Evolutionary conservation across 148 eudicot genomes (phyloP), one percentile per base, ranked within the genome.

Genomic region (Cornus kousa): DNA sequence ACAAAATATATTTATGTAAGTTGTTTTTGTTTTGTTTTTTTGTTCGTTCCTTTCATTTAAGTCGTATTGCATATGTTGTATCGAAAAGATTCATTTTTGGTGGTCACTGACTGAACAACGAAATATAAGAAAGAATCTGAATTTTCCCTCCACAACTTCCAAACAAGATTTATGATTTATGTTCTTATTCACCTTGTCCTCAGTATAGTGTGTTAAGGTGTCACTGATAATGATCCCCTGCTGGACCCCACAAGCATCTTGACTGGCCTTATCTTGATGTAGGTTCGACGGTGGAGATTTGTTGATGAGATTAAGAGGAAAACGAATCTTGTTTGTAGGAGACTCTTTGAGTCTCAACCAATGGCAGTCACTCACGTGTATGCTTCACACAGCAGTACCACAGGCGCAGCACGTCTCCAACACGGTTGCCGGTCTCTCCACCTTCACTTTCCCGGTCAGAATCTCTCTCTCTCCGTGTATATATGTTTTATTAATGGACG

Each of bases 321-420:
- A 87, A 70, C 73, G 74, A 43, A 77, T 90, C 13, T 37, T 90
- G 87, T 90, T 90, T 80, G 90, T 90, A 7, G 92, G 92, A 8
- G 92, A 90, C 69, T 90, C 92, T 20, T 79, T 90, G 12, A 86
- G 89, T 67, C 77, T 87, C 9, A 86, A 90, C 79, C 92, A 90
- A 70, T 90, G 87, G 87, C 90, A 84, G 79, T 90, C 90, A 31
- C 87, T 90, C 9, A 85, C 82, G 20, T 90, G 92, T 79, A 75
- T 90, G 85, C 83, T 90, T 17, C 85, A 86, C 62, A 71, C 80
- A 22, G 74, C 90, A 19, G 39, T 76, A 7, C 89, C 90, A 2
- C 24, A 65, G 3, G 66, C 89, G 62, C 59, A 73, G 5, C 84
- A 84, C 75, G 72, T 55, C 17, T 12, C 78, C 24, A 35, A 68